Base-by-base conservation (phyloP, 1,284 basidiomycete genomes). In the Ceratobasidium theobromae region DNA sequence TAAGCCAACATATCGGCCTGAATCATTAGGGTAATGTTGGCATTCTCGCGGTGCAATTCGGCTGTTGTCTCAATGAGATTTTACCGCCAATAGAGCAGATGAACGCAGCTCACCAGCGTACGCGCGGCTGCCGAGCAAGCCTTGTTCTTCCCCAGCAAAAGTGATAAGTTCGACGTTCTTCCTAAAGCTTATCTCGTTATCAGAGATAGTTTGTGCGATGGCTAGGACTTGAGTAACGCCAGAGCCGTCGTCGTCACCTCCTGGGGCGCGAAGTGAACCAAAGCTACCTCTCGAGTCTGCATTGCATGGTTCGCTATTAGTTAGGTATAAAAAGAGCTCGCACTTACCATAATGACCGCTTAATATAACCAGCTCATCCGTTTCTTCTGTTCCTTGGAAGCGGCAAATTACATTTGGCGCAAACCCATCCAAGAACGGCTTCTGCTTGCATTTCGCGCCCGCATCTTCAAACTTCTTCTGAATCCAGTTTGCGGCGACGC, bases 1-100 rank as follows among this genome's bases (percentile, higher is more conserved):
- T 93, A 94, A 0, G 83, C 93, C 51, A 91, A 80, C 92, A 95
- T 95, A 72, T 95, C 93, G 0, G 89, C 89, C 75, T 95, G 93
- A 65, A 95, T 81, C 82, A 94, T 90, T 41, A 94, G 75, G 1
- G 87, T 85, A 51, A 95, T 78, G 70, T 91, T 88, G 18, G 85
- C 86, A 68, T 84, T 78, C 25, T 76, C 75, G 45, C 76, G 76
- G 60, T 82, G 79, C 72, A 90, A 71, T 73, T 87, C 80, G 25
- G 75, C 87, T 88, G 53, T 1, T 16, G 12, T 33, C 28, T 8
- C 21, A 16, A 41, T 3, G 27, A 48, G 33, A 18, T 21, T 40
- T 14, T 32, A 58, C n/a, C 16, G n/a, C 5, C 2, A 28, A 21
- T 21, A 21, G 45, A n/a, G 5, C 33, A 1, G 14, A 18, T 32